Percentiles rank a stretch among this genome's conserved stretches.
These are phyloP conservation scores for Clavispora vitiphila DNA, from an alignment of 805 yeast species.

Conservation along the genomic window DNA sequence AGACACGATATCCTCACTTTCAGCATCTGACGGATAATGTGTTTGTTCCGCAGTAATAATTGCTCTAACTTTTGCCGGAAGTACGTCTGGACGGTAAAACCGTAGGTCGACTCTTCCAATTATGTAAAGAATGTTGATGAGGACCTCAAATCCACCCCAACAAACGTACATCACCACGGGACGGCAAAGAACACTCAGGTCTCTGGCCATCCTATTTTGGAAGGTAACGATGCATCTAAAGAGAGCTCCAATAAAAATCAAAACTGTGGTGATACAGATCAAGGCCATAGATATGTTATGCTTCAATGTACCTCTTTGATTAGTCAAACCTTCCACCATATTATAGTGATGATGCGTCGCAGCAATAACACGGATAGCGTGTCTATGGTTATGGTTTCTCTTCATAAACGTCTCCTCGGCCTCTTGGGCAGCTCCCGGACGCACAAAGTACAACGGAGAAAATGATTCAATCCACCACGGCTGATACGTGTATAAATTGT, in stretches of 20 bases:
- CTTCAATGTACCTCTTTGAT: constrained; percentile 36
- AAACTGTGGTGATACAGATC: constrained; percentile 41
- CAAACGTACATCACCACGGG: constrained; percentile 61
- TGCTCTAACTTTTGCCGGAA: constrained; percentile 35
- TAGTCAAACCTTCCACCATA: constrained; percentile 35
- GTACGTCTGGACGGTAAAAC: constrained; percentile 71
- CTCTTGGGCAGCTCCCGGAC: constrained; percentile 44
- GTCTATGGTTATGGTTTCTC: constrained; percentile 43
- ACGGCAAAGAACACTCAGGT: constrained; percentile 17
- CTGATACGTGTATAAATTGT: constrained; percentile 53
- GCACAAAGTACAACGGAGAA: constrained; percentile 52
- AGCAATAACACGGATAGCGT: constrained; percentile 57
- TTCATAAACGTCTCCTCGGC: constrained; percentile 45
- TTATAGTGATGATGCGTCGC: constrained; percentile 44
- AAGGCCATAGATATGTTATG: constrained; percentile 50
- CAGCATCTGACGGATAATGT: constrained; percentile 26
- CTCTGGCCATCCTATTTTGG: constrained; percentile 20
- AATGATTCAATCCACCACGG: constrained; percentile 79
- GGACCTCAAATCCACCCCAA: constrained; percentile 64
- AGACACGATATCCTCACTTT: constrained; percentile 14
- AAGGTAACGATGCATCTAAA: constrained; percentile 48
- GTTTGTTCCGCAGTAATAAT: constrained; percentile 42
- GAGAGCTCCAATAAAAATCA: constrained; percentile 47
- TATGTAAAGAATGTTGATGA: constrained; percentile 53
- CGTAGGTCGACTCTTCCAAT: constrained; percentile 68